phyloP scores from a whole-genome alignment of 495 filamentous ascomycete species.

The Chaetomidium leptoderma region DNA sequence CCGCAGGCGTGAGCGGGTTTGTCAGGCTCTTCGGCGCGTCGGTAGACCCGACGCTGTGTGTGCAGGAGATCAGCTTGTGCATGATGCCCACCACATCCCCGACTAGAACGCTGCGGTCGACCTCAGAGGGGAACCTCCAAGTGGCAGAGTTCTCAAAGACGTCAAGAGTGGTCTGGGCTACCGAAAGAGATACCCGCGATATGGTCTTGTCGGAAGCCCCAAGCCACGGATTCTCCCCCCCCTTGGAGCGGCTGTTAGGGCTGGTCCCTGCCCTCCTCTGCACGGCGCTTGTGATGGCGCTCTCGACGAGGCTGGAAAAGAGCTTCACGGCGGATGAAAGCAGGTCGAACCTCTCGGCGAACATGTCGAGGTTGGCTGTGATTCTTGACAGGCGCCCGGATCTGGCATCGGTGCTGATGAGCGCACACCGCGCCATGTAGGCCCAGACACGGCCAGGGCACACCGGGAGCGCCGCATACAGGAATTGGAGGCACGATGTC shows the following conservation, averaged over 20 bases:
- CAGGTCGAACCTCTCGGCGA: slow-evolving; percentile 70
- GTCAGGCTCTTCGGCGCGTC: slow-evolving; percentile 56
- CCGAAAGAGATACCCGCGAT: slow-evolving; percentile 63
- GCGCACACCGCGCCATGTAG: slow-evolving; percentile 70
- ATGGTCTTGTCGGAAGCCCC: slow-evolving; percentile 75
- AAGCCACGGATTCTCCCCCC: slow-evolving; percentile 54
- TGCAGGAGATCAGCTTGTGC: slow-evolving; percentile 63
- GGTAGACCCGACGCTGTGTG: slow-evolving; percentile 65
- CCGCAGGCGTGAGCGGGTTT: slow-evolving; percentile 59
- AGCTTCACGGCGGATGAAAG: slow-evolving; percentile 65
- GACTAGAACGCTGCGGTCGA: slow-evolving; percentile 57
- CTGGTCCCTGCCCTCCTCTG: slow-evolving; percentile 59
- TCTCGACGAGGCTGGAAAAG: slow-evolving; percentile 70
- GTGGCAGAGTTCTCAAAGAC: slow-evolving; percentile 74
- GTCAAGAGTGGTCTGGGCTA: slow-evolving; percentile 69
- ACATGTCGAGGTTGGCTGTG: slow-evolving; percentile 69
- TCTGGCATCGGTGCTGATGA: slow-evolving; percentile 68
- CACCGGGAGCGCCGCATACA: slow-evolving; percentile 63
- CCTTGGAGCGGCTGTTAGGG: slow-evolving; percentile 48
- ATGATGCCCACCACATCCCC: slow-evolving; percentile 60
- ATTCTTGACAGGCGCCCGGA: slow-evolving; percentile 70
- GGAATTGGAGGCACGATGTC: slow-evolving; percentile 72
- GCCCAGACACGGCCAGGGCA: slow-evolving; percentile 83
- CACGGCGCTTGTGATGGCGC: slow-evolving; percentile 67
- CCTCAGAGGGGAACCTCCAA: slow-evolving; percentile 71